A percentile compares a stretch with the other conserved stretches of the same genome.
phyloP scores from a whole-genome alignment of 768 basidiomycete species.

The Boletus rubescentipes region DNA sequence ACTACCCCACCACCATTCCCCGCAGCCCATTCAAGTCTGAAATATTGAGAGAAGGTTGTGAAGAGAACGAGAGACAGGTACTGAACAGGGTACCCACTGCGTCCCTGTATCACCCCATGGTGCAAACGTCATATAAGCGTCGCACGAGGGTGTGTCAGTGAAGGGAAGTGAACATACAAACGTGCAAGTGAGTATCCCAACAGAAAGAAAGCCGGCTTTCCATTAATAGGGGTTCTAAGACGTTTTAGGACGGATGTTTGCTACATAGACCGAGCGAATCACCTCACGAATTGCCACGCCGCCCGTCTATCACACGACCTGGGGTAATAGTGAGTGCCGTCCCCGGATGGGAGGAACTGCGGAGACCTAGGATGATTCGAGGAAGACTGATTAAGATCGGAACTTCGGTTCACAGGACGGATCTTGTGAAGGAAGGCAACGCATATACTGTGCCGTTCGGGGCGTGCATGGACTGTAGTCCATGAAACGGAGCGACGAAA shows the following conservation, averaged over 20 bases:
- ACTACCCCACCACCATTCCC: neutral
- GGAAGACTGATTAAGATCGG: conserved; percentile 17
- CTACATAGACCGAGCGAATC: conserved; percentile 6
- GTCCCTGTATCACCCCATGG: conserved; percentile 1
- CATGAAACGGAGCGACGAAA: conserved; percentile 19
- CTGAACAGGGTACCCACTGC: neutral
- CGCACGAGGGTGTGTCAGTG: neutral
- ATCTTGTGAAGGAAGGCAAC: conserved; percentile 28
- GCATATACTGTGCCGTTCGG: conserved; percentile 17
- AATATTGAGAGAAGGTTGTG: conserved; percentile 1
- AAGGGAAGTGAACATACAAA: too few species aligned
- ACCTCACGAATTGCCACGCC: conserved; percentile 7
- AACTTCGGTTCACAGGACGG: conserved; percentile 13
- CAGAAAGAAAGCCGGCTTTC: conserved; percentile 6
- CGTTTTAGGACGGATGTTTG: neutral
- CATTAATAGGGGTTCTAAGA: conserved; percentile 10
- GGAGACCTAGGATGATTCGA: conserved; percentile 15
- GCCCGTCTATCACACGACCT: conserved; percentile 26
- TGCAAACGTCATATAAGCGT: neutral
- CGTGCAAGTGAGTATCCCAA: neutral
- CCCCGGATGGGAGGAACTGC: conserved; percentile 21
- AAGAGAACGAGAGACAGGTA: conserved; percentile 5
- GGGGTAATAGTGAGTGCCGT: conserved; percentile 30
- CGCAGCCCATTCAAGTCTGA: conserved; percentile 1
- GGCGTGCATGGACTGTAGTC: neutral